Percentiles rank a stretch among this genome's conserved stretches.
Conservation (phyloP, 164 flowering plant species). For the Vitis labrusca region DNA sequence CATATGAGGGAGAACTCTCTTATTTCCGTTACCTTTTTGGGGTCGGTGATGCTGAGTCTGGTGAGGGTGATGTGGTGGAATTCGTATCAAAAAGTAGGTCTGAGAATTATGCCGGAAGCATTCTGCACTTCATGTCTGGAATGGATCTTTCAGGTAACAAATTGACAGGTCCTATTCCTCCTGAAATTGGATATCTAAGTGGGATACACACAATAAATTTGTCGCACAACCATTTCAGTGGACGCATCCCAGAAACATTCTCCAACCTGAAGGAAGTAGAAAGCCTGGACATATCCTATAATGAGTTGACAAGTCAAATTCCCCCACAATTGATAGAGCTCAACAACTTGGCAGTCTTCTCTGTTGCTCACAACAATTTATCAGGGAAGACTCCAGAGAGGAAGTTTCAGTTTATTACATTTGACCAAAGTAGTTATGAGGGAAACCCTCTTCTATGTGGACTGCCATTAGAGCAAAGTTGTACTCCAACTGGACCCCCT, state of each 20-base stretch:
- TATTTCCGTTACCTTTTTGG: background rate
- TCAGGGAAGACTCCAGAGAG: constrained; percentile 10
- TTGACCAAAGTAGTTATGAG: constrained; percentile 7
- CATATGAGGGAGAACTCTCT: background rate
- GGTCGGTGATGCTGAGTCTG: background rate
- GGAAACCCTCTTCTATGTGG: constrained; percentile 6
- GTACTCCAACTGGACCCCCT: too few species aligned
- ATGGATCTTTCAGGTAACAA: constrained; percentile 12
- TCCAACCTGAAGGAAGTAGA: constrained; percentile 11
- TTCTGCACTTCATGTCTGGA: background rate
- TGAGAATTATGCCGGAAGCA: background rate
- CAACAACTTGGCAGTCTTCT: constrained; percentile 2
- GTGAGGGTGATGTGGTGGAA: too few species aligned
- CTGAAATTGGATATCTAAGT: constrained; percentile 1
- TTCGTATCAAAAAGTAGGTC: too few species aligned
- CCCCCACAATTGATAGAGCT: constrained; percentile 6
- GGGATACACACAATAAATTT: background rate
- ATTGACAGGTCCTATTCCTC: constrained; percentile 5
- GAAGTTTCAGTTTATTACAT: constrained; percentile 11
- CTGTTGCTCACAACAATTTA: constrained; percentile 16
- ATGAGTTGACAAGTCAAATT: constrained; percentile 5
- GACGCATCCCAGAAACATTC: constrained; percentile 4
- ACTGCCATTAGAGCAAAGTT: background rate
- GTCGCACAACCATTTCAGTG: background rate
- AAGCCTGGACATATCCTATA: constrained; percentile 17